Evolutionary conservation across 768 basidiomycete genomes (phyloP).

Genomic region (Mycena latifolia): DNA sequence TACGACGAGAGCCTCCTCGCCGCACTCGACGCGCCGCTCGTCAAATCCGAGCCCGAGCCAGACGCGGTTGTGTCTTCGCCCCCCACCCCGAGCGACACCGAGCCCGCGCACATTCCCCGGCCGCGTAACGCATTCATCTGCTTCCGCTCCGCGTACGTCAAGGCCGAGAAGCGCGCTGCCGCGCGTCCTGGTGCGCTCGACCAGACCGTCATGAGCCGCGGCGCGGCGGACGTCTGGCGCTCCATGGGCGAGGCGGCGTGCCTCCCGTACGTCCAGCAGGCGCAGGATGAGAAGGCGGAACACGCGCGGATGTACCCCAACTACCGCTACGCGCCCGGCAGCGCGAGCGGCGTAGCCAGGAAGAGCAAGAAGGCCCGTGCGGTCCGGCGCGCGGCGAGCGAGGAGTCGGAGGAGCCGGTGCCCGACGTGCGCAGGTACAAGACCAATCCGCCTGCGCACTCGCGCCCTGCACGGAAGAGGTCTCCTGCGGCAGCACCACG

Average conservation of each 20-base stretch:
- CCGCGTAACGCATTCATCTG: conserved; percentile 71
- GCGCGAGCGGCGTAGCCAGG: conserved; percentile 9
- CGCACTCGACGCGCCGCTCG: neutral
- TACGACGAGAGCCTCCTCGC: conserved; percentile 18
- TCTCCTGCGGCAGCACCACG: neutral
- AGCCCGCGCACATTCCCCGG: conserved; percentile 52
- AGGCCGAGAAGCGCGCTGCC: conserved; percentile 26
- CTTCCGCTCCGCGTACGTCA: conserved; percentile 60
- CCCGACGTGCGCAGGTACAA: conserved; percentile 4
- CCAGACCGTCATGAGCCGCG: conserved; percentile 63
- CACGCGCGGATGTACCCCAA: conserved; percentile 61
- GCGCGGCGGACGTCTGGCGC: conserved; percentile 74
- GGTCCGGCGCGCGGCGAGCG: neutral
- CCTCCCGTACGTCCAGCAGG: conserved; percentile 52
- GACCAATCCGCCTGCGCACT: conserved; percentile 8
- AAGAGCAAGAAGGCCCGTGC: conserved; percentile 1
- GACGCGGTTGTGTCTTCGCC: no score
- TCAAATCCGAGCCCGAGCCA: conserved; percentile 8
- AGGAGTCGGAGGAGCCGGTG: no score
- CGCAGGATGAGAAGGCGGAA: conserved; percentile 55
- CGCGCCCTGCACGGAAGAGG: conserved; percentile 14
- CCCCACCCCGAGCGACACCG: neutral
- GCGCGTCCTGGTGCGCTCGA: conserved; percentile 13
- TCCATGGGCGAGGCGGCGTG: conserved; percentile 52
- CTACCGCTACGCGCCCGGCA: conserved; percentile 53